Evolutionary conservation across 2,329 filamentous ascomycete genomes (phyloP).

Genomic region (Fonsecaea nubica): DNA sequence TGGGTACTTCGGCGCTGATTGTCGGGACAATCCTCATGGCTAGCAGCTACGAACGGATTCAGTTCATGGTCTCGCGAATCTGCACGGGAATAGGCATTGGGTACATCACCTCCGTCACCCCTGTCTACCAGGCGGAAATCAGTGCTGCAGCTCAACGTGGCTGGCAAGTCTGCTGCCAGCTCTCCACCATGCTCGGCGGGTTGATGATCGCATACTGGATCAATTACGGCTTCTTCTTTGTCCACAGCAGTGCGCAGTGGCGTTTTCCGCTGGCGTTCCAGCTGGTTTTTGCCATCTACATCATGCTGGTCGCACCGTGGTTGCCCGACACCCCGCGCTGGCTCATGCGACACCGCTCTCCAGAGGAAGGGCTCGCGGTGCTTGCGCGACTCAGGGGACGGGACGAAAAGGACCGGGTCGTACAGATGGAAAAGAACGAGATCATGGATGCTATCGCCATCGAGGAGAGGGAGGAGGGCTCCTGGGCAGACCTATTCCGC

Average conservation of each 20-base stretch:
- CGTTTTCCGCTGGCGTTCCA: conserved; percentile 33
- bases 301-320: conserved; percentile 50
- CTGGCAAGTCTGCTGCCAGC: conserved; percentile 24
- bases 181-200: conserved; percentile 26
- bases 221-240: conserved; percentile 22
- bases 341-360: conserved; percentile 59
- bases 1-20: conserved; percentile 61
- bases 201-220: conserved; percentile 28
- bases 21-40: conserved; percentile 50
- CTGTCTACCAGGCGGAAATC: conserved; percentile 52
- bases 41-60: conserved; percentile 37
- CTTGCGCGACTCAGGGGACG: conserved; percentile 46
- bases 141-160: conserved; percentile 21
- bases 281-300: conserved; percentile 50
- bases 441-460: conserved; percentile 47
- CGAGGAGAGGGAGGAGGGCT: conserved; percentile 39
- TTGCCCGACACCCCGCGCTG: conserved; percentile 53
- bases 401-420: conserved; percentile 41
- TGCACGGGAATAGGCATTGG: conserved; percentile 24
- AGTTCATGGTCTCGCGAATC: conserved; percentile 31
- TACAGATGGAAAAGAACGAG: conserved; percentile 45
- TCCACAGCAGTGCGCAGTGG: conserved; percentile 24
- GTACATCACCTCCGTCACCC: conserved; percentile 5
- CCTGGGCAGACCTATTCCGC: conserved; percentile 46
- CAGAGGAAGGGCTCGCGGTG: conserved; percentile 59